These are phyloP conservation scores for Penicillium roqueforti DNA, from an alignment of 495 filamentous ascomycete genomes.

Conservation along the genomic window DNA sequence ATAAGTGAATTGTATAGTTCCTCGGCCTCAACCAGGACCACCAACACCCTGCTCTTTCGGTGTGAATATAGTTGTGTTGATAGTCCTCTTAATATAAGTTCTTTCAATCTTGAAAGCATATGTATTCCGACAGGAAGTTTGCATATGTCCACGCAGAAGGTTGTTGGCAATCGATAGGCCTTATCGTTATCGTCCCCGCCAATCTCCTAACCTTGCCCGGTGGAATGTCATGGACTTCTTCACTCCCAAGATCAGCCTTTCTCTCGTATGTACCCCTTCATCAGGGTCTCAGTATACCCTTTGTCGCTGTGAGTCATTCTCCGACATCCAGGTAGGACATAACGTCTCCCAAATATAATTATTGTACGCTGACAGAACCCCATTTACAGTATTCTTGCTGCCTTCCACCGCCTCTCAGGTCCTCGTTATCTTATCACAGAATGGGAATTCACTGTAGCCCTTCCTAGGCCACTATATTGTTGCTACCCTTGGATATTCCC, in stretches of 20 bases:
- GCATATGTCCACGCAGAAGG: neutral
- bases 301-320: neutral
- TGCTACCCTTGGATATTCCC: neutral
- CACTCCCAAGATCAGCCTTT: neutral
- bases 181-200: conserved; percentile 8
- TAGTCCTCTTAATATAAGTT: neutral
- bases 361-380: conserved; percentile 4
- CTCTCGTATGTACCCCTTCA: neutral
- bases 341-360: neutral
- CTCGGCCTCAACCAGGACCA: neutral
- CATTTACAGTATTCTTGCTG: conserved; percentile 19
- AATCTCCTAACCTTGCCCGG: too few relatives aligned
- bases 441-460: conserved; percentile 17
- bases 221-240: neutral
- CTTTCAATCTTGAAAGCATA: neutral
- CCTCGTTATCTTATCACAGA: conserved; percentile 20
- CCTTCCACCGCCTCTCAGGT: conserved; percentile 13
- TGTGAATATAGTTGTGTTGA: neutral
- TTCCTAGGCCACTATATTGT: conserved; percentile 4
- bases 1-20: neutral
- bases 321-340: neutral
- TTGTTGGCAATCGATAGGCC: neutral
- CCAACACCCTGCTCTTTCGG: neutral
- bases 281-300: neutral
- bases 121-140: neutral